A percentile compares a stretch with the other conserved stretches of the same genome.
phyloP scores from a whole-genome alignment of 805 yeast species.

The Hanseniaspora hatyaiensis region DNA sequence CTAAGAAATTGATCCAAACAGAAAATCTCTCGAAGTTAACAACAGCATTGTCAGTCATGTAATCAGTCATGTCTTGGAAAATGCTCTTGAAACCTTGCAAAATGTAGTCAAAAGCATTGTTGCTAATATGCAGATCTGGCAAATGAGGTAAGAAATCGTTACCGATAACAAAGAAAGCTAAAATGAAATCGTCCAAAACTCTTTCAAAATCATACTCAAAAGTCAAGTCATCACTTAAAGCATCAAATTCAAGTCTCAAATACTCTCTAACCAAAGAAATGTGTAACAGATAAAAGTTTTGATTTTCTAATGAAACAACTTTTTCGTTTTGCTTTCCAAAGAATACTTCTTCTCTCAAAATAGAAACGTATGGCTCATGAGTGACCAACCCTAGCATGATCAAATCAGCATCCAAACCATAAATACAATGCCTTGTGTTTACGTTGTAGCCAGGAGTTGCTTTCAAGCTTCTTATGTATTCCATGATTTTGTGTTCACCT shows the following conservation, averaged over 20 bases:
- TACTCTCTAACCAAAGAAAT: conserved; percentile 83
- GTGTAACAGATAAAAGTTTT: conserved; percentile 73
- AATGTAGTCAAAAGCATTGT: conserved; percentile 92
- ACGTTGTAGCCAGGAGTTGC: conserved; percentile 64
- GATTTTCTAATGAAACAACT: conserved; percentile 43
- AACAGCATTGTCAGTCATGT: conserved; percentile 69
- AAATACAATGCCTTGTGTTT: conserved; percentile 82
- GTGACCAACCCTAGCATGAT: conserved; percentile 84
- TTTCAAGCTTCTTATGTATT: conserved; percentile 67
- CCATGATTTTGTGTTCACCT: conserved; percentile 97
- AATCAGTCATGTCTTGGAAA: conserved; percentile 63
- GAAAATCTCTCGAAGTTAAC: conserved; percentile 65
- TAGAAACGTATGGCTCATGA: conserved; percentile 91
- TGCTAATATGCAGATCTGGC: conserved; percentile 85
- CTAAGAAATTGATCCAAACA: conserved; percentile 61
- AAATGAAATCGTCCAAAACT: conserved; percentile 80
- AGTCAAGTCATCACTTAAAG: conserved; percentile 48
- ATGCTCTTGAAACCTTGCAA: conserved; percentile 79
- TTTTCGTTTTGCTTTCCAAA: conserved; percentile 53
- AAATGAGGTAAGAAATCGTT: conserved; percentile 95
- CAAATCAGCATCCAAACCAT: conserved; percentile 92
- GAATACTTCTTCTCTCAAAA: conserved; percentile 87
- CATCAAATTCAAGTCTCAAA: conserved; percentile 70
- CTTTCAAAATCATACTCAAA: conserved; percentile 77
- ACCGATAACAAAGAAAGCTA: conserved; percentile 89